Base-by-base conservation (phyloP, 2,329 filamentous ascomycete genomes). In the Teratosphaeriaceae sp. region DNA sequence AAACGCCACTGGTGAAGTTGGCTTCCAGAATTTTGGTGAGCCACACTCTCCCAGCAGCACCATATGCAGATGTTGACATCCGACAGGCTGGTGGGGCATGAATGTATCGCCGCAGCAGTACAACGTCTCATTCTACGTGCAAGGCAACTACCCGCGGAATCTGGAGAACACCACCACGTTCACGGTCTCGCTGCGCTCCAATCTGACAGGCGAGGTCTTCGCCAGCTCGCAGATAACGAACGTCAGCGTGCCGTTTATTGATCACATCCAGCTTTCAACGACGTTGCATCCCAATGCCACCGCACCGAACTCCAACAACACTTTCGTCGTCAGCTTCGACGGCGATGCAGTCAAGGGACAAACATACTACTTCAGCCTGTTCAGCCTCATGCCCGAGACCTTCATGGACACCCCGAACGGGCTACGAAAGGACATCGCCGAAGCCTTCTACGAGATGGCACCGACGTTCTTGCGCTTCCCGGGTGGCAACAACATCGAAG, bases 81-180 rank as follows among this genome's bases (percentile, higher is more conserved):
- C 11, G 18, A 3, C 31, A 19, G 15, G 42, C 13, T 38, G 18
- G 16, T 75, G 71, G 70, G 73, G 73, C 3, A 73, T 76, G 36
- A 68, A 72, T 42, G 70, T 75, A 15, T 64, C 58, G 5, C 58
- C 62, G 18, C 68, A 73, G 46, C 66, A 65, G 30, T 76, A 75
- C 54, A 69, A 65, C 15, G 69, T 67, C n/a, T 71, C 68, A 1
- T 75, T 76, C 55, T 75, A 68, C 52, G 69, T 71, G 5, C 61
- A 65, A 42, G 63, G 64, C 4, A 57, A 59, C 36, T 55, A 52
- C 24, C 47, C 58, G 2, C 53, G 60, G 5, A 62, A 49, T 9
- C 37, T 36, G 9, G n/a, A 8, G 16, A 42, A 31, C n/a, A 36
- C 18, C 22, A 27, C 37, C 15, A 3, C 19, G 3, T 36, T 42